Conservation (phyloP, 257 asterid genomes). For the Salvia hispanica region DNA sequence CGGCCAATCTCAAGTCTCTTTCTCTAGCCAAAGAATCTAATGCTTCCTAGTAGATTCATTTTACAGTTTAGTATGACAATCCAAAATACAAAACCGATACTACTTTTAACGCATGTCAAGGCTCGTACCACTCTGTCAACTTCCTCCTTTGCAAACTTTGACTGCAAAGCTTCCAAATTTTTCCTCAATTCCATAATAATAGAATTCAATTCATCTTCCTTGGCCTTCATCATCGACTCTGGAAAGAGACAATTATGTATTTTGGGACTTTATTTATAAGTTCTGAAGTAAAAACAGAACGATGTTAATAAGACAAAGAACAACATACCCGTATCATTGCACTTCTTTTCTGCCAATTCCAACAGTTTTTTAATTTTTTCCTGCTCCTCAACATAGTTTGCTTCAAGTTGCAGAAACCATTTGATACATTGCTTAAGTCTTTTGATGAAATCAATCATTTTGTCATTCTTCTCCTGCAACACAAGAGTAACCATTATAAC, state of each 20-base stretch:
- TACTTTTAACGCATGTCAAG: background rate
- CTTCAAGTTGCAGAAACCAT: conserved; percentile 92
- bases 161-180: conserved; percentile 63
- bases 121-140: conserved; percentile 62
- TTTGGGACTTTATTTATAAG: background rate
- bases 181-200: conserved; percentile 75
- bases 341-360: conserved; percentile 73
- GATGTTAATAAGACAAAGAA: conserved; percentile 16
- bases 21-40: conserved; percentile 66
- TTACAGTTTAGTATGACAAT: conserved; percentile 21
- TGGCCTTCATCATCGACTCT: conserved; percentile 77
- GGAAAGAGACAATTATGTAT: conserved; percentile 22
- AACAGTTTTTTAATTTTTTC: conserved; percentile 55
- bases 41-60: conserved; percentile 60
- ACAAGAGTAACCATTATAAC: background rate
- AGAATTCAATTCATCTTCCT: conserved; percentile 76
- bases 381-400: conserved; percentile 52
- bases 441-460: conserved; percentile 62
- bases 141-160: conserved; percentile 70
- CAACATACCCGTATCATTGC: conserved; percentile 53
- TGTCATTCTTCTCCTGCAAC: conserved; percentile 74
- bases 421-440: conserved; percentile 74
- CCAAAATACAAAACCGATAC: background rate
- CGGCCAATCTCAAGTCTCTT: conserved; percentile 64
- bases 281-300: background rate